phyloP scores from a whole-genome alignment of 163 green algal genomes.

The Smithsoniella earleae region DNA sequence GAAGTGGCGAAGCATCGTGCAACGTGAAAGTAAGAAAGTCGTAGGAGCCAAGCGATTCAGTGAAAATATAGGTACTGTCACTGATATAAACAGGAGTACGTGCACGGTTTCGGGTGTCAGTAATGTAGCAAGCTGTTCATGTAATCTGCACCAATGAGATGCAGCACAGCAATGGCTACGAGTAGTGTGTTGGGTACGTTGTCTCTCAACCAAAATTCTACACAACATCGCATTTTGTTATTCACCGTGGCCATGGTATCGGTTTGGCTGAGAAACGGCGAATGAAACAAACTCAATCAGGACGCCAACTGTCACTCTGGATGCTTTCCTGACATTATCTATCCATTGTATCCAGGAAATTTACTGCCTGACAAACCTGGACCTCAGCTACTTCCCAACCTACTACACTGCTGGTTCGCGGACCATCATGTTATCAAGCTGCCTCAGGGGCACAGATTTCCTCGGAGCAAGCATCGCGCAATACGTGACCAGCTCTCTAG shows the following conservation, averaged over 20 bases:
- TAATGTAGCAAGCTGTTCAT: too few species aligned
- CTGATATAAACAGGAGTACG: too few species aligned
- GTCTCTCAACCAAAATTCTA: not conserved
- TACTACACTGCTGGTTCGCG: constrained; percentile 14
- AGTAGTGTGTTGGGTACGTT: not conserved
- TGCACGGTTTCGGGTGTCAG: too few species aligned
- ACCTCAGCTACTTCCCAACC: too few species aligned
- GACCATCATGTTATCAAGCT: constrained; percentile 32
- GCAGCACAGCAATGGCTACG: not conserved
- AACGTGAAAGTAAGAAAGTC: not conserved
- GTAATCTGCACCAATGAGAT: not conserved
- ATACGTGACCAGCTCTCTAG: constrained; percentile 24
- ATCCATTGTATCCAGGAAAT: not conserved
- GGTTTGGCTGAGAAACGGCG: not conserved
- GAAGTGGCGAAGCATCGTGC: constrained; percentile 3
- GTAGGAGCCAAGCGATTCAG: not conserved
- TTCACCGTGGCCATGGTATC: not conserved
- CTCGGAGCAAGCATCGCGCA: constrained; percentile 36
- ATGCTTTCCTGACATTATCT: not conserved
- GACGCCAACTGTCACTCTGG: not conserved
- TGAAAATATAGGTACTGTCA: not conserved
- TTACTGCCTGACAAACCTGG: not conserved
- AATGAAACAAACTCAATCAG: not conserved
- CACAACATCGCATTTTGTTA: not conserved
- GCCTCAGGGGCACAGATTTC: constrained; percentile 37